phyloP scores from a whole-genome alignment of 768 basidiomycete genomes.

The Russula compacta region DNA sequence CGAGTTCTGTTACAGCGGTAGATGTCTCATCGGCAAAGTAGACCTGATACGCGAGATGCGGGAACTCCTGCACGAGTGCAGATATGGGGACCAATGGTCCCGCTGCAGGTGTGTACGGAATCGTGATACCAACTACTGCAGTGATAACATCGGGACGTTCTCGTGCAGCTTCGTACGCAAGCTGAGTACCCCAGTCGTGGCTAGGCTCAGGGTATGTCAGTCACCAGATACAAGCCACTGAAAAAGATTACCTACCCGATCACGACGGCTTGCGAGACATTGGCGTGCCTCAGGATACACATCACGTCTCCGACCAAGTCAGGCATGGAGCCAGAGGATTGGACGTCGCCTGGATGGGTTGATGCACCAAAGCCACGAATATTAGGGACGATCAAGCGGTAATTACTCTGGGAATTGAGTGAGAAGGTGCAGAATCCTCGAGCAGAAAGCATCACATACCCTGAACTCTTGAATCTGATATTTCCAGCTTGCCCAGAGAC shows the following conservation, averaged over 20 bases:
- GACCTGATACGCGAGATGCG: conserved; percentile 45
- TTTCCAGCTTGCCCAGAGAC: conserved; percentile 68
- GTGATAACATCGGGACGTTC: conserved; percentile 56
- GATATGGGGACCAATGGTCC: conserved; percentile 40
- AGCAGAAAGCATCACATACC: conserved; percentile 27
- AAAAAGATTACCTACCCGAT: conserved; percentile 41
- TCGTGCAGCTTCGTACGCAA: conserved; percentile 62
- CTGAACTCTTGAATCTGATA: conserved; percentile 60
- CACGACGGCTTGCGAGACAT: conserved; percentile 43
- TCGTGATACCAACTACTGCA: conserved; percentile 47
- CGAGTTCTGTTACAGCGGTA: conserved; percentile 43
- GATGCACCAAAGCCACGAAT: conserved; percentile 66
- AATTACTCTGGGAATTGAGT: conserved; percentile 36
- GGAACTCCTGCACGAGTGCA: conserved; percentile 34
- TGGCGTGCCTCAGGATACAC: conserved; percentile 49
- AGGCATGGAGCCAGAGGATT: conserved; percentile 46
- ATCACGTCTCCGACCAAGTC: conserved; percentile 56
- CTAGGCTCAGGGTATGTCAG: conserved; percentile 28
- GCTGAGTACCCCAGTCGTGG: conserved; percentile 67
- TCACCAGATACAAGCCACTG: not conserved
- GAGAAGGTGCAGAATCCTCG: not conserved
- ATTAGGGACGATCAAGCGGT: conserved; percentile 53
- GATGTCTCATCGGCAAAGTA: conserved; percentile 47
- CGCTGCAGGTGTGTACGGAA: conserved; percentile 55
- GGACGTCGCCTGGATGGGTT: conserved; percentile 52